Base-by-base conservation (phyloP, 2,329 filamentous ascomycete genomes). In the Bipolaris oryzae region DNA sequence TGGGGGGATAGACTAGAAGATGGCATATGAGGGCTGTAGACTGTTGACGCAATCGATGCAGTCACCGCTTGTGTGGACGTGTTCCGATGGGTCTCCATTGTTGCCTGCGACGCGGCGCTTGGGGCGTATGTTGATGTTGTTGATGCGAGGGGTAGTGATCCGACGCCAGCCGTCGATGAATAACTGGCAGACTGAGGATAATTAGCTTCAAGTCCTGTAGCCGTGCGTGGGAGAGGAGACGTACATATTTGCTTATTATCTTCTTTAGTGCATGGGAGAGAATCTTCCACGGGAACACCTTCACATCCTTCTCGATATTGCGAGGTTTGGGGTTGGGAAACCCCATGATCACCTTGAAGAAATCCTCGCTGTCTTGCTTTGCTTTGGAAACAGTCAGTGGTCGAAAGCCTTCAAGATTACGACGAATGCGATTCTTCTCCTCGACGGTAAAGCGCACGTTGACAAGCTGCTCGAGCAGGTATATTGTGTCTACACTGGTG, bases 301-400 rank as follows among this genome's bases (percentile, higher is more conserved):
- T 99, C 73, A 99, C 93, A 71, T 98, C 94, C 80, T 99, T 99
- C 81, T 98, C 95, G 63, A 99, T 99, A 73, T 98, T 97, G 61
- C 95, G 85, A 16, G 95, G 95, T 78, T 98, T 98, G 1, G 95
- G 95, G 58, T 89, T 91, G 11, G 92, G 92, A 73, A 98, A 98
- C 1, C 87, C 91, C 95, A 99, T 99, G 78, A 99, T 98, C 69
- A 97, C 85, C 80, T 97, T 97, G 87, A 98, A 98, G 77, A 98
- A 98, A 53, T 96, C 92, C 75, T 98, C 94, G 74, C 91, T 96
- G 57, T 98, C 94, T 1, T 87, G 73, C 78, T 96, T 96, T 55
- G 88, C 87, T 78, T 99, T 99, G 66, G 92, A 96, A 16, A 99
- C 92, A 0, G 95, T 99, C 62, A 92, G 79, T 0, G 95, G 95